These are phyloP conservation scores for Chrysoporthe puriensis DNA, from an alignment of 2,329 filamentous ascomycete genomes.

Conservation along the genomic window DNA sequence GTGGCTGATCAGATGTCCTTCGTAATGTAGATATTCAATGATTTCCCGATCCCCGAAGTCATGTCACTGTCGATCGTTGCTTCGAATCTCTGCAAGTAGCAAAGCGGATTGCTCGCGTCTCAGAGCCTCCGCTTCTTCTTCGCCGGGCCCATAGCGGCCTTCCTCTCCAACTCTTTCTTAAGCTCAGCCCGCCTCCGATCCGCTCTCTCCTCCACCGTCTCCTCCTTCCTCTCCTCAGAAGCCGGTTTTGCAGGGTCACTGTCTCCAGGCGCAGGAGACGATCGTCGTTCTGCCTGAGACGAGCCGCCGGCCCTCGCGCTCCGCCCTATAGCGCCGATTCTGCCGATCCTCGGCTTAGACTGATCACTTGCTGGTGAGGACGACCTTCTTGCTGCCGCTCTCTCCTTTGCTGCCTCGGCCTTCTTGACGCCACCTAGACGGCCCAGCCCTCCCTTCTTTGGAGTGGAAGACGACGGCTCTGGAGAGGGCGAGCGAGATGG, in stretches of 20 bases:
- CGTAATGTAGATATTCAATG: conserved; percentile 14
- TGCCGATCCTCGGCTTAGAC: conserved; percentile 2
- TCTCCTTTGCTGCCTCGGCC: neutral
- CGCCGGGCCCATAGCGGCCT: conserved; percentile 52
- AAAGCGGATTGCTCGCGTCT: neutral
- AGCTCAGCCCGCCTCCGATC: conserved; percentile 56
- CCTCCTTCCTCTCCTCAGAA: conserved; percentile 40
- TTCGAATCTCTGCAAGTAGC: neutral
- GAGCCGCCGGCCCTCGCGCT: neutral
- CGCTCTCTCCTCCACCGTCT: conserved; percentile 51
- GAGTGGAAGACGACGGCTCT: conserved; percentile 3
- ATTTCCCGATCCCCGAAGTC: neutral
- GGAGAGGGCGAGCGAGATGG: conserved; percentile 22
- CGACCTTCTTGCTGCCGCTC: neutral
- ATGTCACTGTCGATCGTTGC: neutral
- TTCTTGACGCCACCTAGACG: conserved; percentile 18
- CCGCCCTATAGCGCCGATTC: conserved; percentile 10
- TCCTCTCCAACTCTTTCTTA: conserved; percentile 53
- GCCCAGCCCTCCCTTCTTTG: conserved; percentile 9
- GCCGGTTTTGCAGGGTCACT: conserved; percentile 33
- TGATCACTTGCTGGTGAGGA: conserved; percentile 1
- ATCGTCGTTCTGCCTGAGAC: conserved; percentile 9
- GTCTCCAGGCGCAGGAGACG: conserved; percentile 9
- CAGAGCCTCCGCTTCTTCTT: conserved; percentile 63
- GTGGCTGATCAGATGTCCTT: neutral